phyloP scores from a whole-genome alignment of 2,329 filamentous ascomycete genomes.

The Biscogniauxia sp. region DNA sequence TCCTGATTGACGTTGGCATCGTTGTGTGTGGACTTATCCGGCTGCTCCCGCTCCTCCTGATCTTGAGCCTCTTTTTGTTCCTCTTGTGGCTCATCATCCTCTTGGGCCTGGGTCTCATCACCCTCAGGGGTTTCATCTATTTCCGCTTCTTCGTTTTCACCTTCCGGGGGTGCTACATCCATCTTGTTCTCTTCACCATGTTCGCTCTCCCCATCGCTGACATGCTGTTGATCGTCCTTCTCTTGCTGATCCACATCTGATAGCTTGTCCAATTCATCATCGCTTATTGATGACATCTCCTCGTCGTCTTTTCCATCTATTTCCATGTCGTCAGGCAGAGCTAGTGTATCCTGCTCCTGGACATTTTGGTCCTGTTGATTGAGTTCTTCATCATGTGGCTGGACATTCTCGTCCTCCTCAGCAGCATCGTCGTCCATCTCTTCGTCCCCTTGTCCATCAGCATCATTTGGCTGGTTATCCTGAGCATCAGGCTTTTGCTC shows the following conservation, averaged over 20 bases:
- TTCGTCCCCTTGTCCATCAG: conserved; percentile 47
- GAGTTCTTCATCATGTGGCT: conserved; percentile 55
- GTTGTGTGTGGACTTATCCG: conserved; percentile 34
- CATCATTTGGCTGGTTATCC: conserved; percentile 44
- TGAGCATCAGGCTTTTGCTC: conserved; percentile 56
- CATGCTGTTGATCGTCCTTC: conserved; percentile 37
- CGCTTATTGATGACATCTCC: conserved; percentile 49
- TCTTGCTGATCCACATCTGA: conserved; percentile 49
- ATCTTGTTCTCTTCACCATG: conserved; percentile 48
- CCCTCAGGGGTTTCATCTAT: conserved; percentile 48
- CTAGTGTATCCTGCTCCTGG: conserved; percentile 77
- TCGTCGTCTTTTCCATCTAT: conserved; percentile 66
- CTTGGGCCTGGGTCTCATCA: conserved; percentile 30
- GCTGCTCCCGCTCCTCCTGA: conserved; percentile 33
- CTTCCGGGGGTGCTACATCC: conserved; percentile 40
- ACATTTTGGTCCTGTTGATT: conserved; percentile 70
- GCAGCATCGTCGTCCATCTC: conserved; percentile 59
- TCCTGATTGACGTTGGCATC: conserved; percentile 55
- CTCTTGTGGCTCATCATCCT: conserved; percentile 34
- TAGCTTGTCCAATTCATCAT: conserved; percentile 58
- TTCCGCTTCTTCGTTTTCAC: conserved; percentile 52
- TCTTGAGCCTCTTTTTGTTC: conserved; percentile 34
- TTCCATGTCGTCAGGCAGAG: conserved; percentile 85
- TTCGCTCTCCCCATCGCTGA: conserved; percentile 39
- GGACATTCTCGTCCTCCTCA: conserved; percentile 55